A percentile compares a stretch with the other conserved stretches of the same genome.
phyloP scores from a whole-genome alignment of 2,329 filamentous ascomycete genomes.

The Juglanconis juglandina region DNA sequence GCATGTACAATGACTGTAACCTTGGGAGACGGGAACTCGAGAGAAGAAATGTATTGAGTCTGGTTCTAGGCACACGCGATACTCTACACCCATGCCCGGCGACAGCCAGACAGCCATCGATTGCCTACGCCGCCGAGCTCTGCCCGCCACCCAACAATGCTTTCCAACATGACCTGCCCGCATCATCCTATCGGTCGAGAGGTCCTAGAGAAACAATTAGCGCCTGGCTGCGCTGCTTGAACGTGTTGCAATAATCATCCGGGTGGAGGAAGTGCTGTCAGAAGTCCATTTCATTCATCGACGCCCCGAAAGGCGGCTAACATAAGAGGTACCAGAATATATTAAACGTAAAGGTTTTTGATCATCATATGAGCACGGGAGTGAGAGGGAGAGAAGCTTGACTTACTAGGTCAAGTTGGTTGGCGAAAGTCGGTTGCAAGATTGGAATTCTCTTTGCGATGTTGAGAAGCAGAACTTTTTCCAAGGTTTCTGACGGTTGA shows the following conservation, averaged over 20 bases:
- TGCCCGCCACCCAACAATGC: background rate
- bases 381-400: constrained; percentile 13
- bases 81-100: no score
- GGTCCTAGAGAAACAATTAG: background rate
- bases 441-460: background rate
- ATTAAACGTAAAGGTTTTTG: constrained; percentile 52
- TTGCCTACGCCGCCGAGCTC: background rate
- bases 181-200: background rate
- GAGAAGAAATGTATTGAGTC: no score
- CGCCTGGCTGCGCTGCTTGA: background rate
- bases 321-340: constrained; percentile 99
- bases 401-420: constrained; percentile 31
- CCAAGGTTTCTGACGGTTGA: background rate
- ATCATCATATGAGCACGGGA: constrained; percentile 63
- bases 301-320: constrained; percentile 60
- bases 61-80: no score
- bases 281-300: constrained; percentile 87
- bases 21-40: no score
- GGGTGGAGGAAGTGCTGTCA: constrained; percentile 45
- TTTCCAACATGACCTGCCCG: background rate
- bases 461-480: background rate
- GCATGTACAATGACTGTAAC: no score
- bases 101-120: no score
- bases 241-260: background rate
- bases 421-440: background rate